These are phyloP conservation scores for Rhizophora mangle DNA, from an alignment of 345 rosid species.

Conservation along the genomic window DNA sequence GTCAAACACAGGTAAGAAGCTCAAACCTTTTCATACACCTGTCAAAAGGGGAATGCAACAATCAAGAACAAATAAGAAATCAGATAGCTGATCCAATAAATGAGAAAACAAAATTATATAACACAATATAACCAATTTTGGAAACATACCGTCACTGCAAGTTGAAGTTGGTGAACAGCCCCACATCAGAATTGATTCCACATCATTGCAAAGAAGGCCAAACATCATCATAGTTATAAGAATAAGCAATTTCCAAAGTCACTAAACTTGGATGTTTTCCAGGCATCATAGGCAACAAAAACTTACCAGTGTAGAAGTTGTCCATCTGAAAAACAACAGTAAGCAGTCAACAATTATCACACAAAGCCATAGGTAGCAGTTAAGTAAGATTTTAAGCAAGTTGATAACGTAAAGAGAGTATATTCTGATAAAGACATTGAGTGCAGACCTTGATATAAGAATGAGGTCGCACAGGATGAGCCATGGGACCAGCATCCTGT, in stretches of 20 bases:
- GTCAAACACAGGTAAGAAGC: not conserved
- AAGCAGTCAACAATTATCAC: conserved; percentile 23
- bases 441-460: conserved; percentile 87
- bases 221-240: conserved; percentile 17
- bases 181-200: conserved; percentile 31
- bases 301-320: conserved; percentile 94
- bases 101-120: conserved; percentile 5
- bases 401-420: not conserved
- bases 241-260: conserved; percentile 11
- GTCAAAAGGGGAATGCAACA: conserved; percentile 25
- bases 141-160: conserved; percentile 77
- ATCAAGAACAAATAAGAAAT: conserved; percentile 23
- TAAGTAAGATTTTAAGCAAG: not conserved
- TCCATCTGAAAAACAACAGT: conserved; percentile 68
- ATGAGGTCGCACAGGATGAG: conserved; percentile 98
- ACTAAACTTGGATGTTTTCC: not conserved
- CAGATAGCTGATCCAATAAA: conserved; percentile 20
- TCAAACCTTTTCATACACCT: conserved; percentile 98
- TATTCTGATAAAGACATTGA: conserved; percentile 5
- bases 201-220: conserved; percentile 20
- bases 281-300: conserved; percentile 7
- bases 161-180: conserved; percentile 34
- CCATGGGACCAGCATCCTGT: conserved; percentile 99
- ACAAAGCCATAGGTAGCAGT: not conserved
- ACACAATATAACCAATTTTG: not conserved